Percentiles rank a stretch among this genome's conserved stretches.
Conservation (phyloP, 208 protist genomes). For the Trypanosomatidae sp. region DNA sequence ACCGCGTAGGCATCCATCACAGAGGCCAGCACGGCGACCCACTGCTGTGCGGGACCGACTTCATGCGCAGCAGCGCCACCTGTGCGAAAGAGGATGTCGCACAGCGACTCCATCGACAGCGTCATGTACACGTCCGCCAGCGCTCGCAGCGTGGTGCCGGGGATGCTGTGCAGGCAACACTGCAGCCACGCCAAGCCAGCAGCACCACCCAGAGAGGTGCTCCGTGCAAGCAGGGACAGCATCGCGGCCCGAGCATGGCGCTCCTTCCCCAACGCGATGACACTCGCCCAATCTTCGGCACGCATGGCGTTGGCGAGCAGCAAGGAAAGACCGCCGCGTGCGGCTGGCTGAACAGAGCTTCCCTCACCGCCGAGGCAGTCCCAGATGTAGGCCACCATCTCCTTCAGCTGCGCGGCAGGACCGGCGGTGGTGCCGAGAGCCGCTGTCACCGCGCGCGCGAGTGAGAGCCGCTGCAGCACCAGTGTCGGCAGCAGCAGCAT, state of each 20-base stretch:
- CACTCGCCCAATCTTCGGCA: constrained; percentile 63
- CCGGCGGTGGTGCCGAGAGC: constrained; percentile 35
- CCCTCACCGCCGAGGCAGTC: constrained; percentile 9
- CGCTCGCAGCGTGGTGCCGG: constrained; percentile 53
- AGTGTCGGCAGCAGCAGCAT: constrained; percentile 6
- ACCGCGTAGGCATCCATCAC: constrained; percentile 33
- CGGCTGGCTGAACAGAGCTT: not conserved
- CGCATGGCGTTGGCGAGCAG: constrained; percentile 45
- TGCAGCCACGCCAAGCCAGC: constrained; percentile 52
- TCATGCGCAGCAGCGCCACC: not conserved
- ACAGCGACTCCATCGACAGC: constrained; percentile 25
- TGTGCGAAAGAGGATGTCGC: not conserved
- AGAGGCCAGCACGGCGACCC: constrained; percentile 17
- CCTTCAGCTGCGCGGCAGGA: constrained; percentile 27
- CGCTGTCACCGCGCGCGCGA: constrained; percentile 49
- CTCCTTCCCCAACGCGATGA: constrained; percentile 51
- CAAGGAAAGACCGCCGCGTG: not conserved
- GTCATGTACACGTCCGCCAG: constrained; percentile 61
- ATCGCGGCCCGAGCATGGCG: constrained; percentile 47
- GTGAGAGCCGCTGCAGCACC: constrained; percentile 35
- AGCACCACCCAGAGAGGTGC: too few species aligned
- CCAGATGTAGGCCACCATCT: constrained; percentile 47
- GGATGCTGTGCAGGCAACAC: constrained; percentile 40
- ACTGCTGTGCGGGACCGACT: constrained; percentile 5
- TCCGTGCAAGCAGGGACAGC: too few species aligned